Evolutionary conservation across 1,284 basidiomycete species (phyloP), one percentile per base, ranked within the genome.

Genomic region (Ceratobasidium sp.): DNA sequence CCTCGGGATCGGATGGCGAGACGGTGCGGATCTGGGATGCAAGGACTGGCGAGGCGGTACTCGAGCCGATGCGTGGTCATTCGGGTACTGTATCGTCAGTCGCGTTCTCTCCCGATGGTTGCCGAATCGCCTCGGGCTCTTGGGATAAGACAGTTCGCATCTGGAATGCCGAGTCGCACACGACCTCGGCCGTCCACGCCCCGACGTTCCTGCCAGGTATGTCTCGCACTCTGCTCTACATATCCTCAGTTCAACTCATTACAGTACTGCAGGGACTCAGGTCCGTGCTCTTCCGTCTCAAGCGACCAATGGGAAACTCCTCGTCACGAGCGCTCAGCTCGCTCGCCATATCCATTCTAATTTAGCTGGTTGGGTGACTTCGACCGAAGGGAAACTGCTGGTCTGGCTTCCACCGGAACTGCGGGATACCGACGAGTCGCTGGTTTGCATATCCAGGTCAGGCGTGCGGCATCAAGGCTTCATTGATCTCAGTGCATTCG

Each of bases 11-110:
- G 79, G 86, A 97, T 80, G 96, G 97, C 83, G 93, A 93, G 87
- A 95, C 93, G 33, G 84, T 97, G 78, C 94, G 96, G 83, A 90
- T 94, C 73, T 97, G 96, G 95, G 94, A 96, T 83, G 88, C 38
- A 12, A 54, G n/a, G 33, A 69, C 50, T 3, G 75, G 75, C 44
- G 16, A 44, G 8, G 30, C 35, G 27, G 27, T 30, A 10, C 10
- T n/a, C 44, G 54, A 38, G 20, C 30, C 48, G 12, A 10, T 71
- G 10, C 7, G 1, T 20, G 68, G 68, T 44, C 68, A 71, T 8
- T 41, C 27, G 7, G n/a, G 23, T 14, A 2, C 1, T 2, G 33
- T 66, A 16, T 4, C 1, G 64, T 44, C 16, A 1, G 35, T 66
- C 23, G n/a, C 64, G 0, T 54, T 54, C 50, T 54, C 50, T 20